Percentiles rank a stretch among this genome's conserved stretches.
These are phyloP conservation scores for Excoecaria agallocha DNA, from an alignment of 345 rosid species.

Conservation along the genomic window DNA sequence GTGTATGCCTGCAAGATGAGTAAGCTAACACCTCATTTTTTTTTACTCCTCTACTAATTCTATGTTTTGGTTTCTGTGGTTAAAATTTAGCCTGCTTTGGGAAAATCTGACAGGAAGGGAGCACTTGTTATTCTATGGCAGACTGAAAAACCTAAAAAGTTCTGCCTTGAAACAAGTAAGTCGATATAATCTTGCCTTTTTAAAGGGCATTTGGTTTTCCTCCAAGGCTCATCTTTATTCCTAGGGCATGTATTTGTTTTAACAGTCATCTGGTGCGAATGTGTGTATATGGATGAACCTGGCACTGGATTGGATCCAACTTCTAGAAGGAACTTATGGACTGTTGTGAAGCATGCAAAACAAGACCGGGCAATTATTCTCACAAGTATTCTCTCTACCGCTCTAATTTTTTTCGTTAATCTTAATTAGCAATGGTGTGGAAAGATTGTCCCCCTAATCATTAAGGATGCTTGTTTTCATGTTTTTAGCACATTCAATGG, in stretches of 20 bases:
- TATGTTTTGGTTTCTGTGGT: conserved; percentile 4
- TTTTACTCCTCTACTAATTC: too few relatives aligned
- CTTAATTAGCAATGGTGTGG: background rate
- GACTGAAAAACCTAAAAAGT: conserved; percentile 90
- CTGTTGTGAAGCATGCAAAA: conserved; percentile 75
- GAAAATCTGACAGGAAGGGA: conserved; percentile 86
- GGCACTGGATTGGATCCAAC: conserved; percentile 97
- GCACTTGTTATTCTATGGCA: conserved; percentile 86
- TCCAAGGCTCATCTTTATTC: background rate
- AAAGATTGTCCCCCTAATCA: background rate
- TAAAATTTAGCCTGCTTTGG: conserved; percentile 73
- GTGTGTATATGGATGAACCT: conserved; percentile 94
- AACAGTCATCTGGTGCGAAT: background rate
- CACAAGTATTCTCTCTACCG: conserved; percentile 49
- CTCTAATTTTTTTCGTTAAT: background rate
- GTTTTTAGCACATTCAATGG: conserved; percentile 84
- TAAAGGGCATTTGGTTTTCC: background rate
- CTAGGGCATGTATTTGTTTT: background rate
- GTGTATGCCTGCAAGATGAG: conserved; percentile 98
- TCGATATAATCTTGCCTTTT: background rate
- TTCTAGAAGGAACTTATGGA: conserved; percentile 81
- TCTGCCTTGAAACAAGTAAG: conserved; percentile 57
- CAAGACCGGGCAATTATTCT: conserved; percentile 74
- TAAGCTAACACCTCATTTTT: conserved; percentile 32
- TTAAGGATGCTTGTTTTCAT: conserved; percentile 12